These are phyloP conservation scores for Syzygium grande DNA, from an alignment of 345 rosid genomes.

Conservation along the genomic window DNA sequence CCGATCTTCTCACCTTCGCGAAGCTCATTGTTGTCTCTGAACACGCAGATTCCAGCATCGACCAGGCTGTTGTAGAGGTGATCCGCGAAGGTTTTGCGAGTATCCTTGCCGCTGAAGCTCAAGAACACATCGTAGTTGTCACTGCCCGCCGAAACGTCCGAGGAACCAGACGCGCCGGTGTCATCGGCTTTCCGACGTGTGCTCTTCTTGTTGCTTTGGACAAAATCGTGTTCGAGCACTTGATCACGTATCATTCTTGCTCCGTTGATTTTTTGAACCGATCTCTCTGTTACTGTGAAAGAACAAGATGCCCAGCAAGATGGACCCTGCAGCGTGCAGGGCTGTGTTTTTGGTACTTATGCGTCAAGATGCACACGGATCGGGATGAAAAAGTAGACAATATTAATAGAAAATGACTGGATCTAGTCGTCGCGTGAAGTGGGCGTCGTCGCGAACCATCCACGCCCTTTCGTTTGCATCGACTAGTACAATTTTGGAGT, in stretches of 20 bases:
- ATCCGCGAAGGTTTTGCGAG: not conserved
- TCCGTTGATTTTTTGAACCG: fast-evolving
- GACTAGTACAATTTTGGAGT: too few species aligned
- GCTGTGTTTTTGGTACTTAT: not conserved
- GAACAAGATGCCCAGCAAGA: not conserved
- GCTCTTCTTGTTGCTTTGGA: not conserved
- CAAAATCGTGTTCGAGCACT: not conserved
- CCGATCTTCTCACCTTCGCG: not conserved
- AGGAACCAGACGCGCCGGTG: not conserved
- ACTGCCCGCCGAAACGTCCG: too few species aligned
- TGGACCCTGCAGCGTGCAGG: not conserved
- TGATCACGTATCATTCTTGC: not conserved
- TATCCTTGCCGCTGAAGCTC: not conserved
- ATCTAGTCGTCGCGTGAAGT: not conserved
- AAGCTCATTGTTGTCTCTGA: not conserved
- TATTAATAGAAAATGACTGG: too few species aligned
- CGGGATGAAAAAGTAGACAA: not conserved
- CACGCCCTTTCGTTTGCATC: not conserved
- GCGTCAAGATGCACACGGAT: not conserved
- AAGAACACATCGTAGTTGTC: not conserved
- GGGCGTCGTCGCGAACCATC: not conserved
- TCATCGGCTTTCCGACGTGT: not conserved
- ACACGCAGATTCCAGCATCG: not conserved
- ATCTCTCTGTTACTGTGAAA: fast-evolving
- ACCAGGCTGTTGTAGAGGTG: not conserved